Evolutionary conservation across 2,329 filamentous ascomycete genomes (phyloP), one percentile per base, ranked within the genome.

Genomic region (Trichocomaceae sp.): DNA sequence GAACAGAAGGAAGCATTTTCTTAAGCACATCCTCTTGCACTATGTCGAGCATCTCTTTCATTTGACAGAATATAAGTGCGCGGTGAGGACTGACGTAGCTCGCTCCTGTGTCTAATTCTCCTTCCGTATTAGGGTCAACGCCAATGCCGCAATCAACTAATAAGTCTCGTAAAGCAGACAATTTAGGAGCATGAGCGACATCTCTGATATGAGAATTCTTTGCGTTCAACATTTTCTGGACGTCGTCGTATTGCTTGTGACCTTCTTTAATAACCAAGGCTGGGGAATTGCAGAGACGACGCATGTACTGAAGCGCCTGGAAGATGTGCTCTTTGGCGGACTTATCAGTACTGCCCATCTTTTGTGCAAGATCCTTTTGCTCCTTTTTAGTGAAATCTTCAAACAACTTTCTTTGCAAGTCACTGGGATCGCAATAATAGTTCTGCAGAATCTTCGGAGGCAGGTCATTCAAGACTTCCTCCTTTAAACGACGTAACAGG

Each of bases 41-140:
- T 83, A 99, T 97, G 71, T 99, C 93, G 22, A 99, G 80, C 95
- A 99, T 99, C 71, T 99, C 93, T 74, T 99, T 99, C 90, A 99
- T 96, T 70, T 99, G 93, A 66, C 93, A 99, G 79, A 99, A 99
- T 62, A 99, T 87, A 26, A 99, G 82, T 0, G 93, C 95, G 45
- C 93, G 88, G 69, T 99, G 93, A 29, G 92, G 93, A 58, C 93
- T 96, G 69, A 99, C 95, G 41, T 91, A 95, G 69, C 89, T 83
- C 49, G 82, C 79, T 56, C 79, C 81, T 1, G 81, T 77, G 15
- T 80, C 79, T 12, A 86, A 69, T 42, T 79, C 77, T 19, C 76
- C 77, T 60, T 81, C 79, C 15, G 69, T 64, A 9, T 67, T 62
- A 31, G 83, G 81, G 58, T 90, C 85, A 39, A 87, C 81, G 31